Evolutionary conservation across 495 filamentous ascomycete genomes (phyloP).

Genomic region (Rusavskia elegans): DNA sequence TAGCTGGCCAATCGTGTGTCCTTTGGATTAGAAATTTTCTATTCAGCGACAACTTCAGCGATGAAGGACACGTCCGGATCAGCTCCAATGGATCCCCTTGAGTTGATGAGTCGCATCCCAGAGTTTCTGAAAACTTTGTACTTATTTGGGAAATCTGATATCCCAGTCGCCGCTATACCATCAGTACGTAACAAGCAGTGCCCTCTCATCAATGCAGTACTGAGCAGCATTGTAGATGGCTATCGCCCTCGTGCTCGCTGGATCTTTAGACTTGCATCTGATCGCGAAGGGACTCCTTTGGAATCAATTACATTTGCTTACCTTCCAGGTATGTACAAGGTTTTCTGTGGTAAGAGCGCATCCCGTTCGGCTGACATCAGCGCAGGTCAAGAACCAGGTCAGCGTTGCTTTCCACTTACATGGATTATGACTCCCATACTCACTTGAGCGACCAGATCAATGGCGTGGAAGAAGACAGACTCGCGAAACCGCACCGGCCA

Average conservation of each 20-base stretch:
- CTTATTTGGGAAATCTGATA: not conserved
- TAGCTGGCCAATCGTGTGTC: not conserved
- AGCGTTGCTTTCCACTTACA: not conserved
- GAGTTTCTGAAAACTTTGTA: not conserved
- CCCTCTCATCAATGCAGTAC: not conserved
- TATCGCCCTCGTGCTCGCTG: not conserved
- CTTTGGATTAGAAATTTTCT: not conserved
- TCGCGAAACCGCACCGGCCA: not conserved
- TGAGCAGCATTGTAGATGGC: not conserved
- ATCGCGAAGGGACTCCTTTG: not conserved
- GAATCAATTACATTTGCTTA: not conserved
- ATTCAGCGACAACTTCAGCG: not conserved
- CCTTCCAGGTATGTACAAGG: not conserved
- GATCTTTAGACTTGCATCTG: not conserved
- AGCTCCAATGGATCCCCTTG: not conserved
- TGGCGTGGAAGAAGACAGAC: not conserved
- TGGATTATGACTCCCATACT: not conserved
- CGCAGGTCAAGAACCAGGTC: not conserved
- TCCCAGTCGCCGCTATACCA: not conserved
- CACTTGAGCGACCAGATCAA: not conserved
- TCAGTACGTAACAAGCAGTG: not conserved
- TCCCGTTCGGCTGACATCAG: not conserved
- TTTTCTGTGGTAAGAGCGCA: not conserved
- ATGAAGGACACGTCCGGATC: not conserved
- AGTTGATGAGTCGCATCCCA: not conserved